phyloP scores from a whole-genome alignment of 2,329 filamentous ascomycete genomes.

The Penicillium sp. region DNA sequence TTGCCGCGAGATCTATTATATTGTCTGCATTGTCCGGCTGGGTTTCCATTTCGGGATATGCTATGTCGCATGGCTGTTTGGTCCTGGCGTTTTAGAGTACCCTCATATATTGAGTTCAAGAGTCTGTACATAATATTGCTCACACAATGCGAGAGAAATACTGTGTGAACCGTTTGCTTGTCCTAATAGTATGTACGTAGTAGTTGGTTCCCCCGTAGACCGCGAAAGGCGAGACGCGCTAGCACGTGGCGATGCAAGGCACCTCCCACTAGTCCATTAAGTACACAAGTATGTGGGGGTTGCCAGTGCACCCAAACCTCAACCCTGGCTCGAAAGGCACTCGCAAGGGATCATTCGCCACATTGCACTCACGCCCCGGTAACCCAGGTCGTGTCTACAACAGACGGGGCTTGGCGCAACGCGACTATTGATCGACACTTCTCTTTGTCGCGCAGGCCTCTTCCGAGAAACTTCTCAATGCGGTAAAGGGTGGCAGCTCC shows the following conservation, averaged over 20 bases:
- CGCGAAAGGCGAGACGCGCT: slow-evolving; percentile 6
- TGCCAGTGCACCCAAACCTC: slow-evolving; percentile 3
- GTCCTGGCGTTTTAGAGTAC: slow-evolving; percentile 7
- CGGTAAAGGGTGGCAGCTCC: slow-evolving; percentile 4
- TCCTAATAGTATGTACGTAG: background rate
- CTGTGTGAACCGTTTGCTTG: background rate
- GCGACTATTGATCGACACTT: slow-evolving; percentile 15
- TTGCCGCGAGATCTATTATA: background rate
- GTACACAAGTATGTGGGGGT: slow-evolving; percentile 3
- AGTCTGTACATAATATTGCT: slow-evolving; percentile 3
- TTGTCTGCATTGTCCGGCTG: slow-evolving; percentile 4
- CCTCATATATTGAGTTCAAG: background rate
- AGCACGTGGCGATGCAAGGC: slow-evolving; percentile 7
- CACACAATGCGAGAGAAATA: background rate
- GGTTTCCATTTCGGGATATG: slow-evolving; percentile 3
- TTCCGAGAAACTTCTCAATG: slow-evolving; percentile 13
- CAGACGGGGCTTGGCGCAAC: slow-evolving; percentile 2
- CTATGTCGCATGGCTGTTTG: background rate
- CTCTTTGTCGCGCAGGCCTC: slow-evolving; percentile 12
- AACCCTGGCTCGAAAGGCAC: background rate
- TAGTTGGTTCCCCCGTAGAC: background rate
- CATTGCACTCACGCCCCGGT: slow-evolving; percentile 2
- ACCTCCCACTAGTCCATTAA: background rate
- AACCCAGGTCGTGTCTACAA: background rate
- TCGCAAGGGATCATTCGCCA: slow-evolving; percentile 10